Conservation (phyloP, 2,329 filamentous ascomycete genomes). For the Colletotrichum echinochloae region DNA sequence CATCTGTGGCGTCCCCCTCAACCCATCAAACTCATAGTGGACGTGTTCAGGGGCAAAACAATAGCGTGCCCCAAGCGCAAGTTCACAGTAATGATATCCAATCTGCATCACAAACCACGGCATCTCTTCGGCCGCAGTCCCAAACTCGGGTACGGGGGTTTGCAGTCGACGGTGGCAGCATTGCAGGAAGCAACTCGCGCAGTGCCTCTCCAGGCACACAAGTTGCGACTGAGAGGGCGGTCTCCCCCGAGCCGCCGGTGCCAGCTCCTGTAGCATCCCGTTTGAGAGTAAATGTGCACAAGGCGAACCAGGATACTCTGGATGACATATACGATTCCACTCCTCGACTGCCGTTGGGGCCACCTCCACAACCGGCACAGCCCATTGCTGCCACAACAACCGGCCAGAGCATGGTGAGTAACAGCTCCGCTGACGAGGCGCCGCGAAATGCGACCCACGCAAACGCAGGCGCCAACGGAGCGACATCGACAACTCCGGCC, state of each 20-base stretch:
- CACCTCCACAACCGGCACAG: constrained; percentile 12
- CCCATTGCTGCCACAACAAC: constrained; percentile 36
- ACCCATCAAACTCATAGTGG: constrained; percentile 1
- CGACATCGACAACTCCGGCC: constrained; percentile 23
- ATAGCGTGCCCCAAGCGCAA: background rate
- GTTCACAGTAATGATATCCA: background rate
- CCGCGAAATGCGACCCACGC: constrained; percentile 37
- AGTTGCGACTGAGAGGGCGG: background rate
- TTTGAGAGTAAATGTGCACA: constrained; percentile 41
- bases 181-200: background rate
- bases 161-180: background rate
- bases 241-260: constrained; percentile 10
- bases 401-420: constrained; percentile 36
- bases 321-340: constrained; percentile 52
- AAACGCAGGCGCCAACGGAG: constrained; percentile 37
- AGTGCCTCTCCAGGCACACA: background rate
- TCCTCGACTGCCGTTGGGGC: constrained; percentile 43
- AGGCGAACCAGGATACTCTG: constrained; percentile 42
- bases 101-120: background rate
- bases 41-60: background rate
- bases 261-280: constrained; percentile 4
- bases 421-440: constrained; percentile 34
- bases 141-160: background rate
- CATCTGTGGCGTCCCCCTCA: background rate
- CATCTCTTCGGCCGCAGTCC: background rate